Evolutionary conservation across 2,329 filamentous ascomycete species (phyloP).

Genomic region (Aspergillus viridinutans): DNA sequence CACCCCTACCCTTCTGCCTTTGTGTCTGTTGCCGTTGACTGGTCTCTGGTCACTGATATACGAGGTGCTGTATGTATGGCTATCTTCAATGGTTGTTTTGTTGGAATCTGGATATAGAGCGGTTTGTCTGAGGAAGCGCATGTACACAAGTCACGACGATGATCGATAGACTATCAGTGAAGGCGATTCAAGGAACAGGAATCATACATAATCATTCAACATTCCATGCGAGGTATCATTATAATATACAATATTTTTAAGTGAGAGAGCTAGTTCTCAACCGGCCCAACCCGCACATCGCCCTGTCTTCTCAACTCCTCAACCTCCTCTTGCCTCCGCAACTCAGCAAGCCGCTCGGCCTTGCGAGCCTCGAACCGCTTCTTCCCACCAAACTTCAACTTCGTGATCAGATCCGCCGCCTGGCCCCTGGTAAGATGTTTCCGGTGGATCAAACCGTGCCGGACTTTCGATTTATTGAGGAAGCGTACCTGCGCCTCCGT

Average conservation of each 20-base stretch:
- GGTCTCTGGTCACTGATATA: conserved; percentile 1
- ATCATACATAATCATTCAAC: not conserved
- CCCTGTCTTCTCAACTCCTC: conserved; percentile 14
- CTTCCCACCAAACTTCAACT: conserved; percentile 77
- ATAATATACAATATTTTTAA: not conserved
- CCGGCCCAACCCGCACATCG: conserved; percentile 47
- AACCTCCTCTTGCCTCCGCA: conserved; percentile 4
- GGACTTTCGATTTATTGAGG: conserved; percentile 36
- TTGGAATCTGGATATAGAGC: conserved; percentile 20
- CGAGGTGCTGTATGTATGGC: conserved; percentile 19
- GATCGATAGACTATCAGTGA: conserved; percentile 8
- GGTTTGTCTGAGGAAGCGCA: not conserved
- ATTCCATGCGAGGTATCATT: conserved; percentile 14
- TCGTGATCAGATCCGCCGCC: conserved; percentile 87
- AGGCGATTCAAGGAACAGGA: not conserved
- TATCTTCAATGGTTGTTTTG: not conserved
- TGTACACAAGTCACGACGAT: conserved; percentile 21
- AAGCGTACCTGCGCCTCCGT: conserved; percentile 46
- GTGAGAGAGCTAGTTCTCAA: conserved; percentile 6
- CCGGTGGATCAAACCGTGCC: conserved; percentile 11
- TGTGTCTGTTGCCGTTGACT: not conserved
- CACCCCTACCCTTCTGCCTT: not conserved
- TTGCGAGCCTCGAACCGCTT: conserved; percentile 53
- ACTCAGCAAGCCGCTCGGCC: conserved; percentile 10
- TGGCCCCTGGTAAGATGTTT: conserved; percentile 68